These are phyloP conservation scores for Cichorium intybus DNA, from an alignment of 140 eudicot genomes.

Conservation along the genomic window DNA sequence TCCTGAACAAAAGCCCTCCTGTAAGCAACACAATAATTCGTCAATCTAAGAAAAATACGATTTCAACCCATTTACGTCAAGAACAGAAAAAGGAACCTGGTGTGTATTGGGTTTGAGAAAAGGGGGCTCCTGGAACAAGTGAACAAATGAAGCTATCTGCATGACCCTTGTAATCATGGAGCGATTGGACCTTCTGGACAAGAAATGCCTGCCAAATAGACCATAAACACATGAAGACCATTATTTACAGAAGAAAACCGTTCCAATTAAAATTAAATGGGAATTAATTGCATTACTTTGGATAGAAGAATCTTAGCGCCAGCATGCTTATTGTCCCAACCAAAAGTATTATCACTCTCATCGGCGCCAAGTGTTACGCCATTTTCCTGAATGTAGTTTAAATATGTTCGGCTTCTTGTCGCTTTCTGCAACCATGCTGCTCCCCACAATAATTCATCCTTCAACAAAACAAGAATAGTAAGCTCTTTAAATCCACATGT, in stretches of 20 bases:
- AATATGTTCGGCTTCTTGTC: slow-evolving; percentile 36
- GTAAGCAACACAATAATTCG: neutral
- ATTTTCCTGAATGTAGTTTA: slow-evolving; percentile 38
- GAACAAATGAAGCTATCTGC: slow-evolving; percentile 95
- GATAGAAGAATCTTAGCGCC: slow-evolving; percentile 55
- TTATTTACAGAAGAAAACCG: neutral
- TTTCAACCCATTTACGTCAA: neutral
- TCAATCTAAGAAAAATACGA: neutral
- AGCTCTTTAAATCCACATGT: neutral
- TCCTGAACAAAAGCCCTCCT: slow-evolving; percentile 57
- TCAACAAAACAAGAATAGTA: neutral
- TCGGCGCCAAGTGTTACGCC: slow-evolving; percentile 29
- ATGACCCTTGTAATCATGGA: slow-evolving; percentile 89
- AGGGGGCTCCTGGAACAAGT: slow-evolving; percentile 71
- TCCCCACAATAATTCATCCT: slow-evolving; percentile 90
- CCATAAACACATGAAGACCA: neutral
- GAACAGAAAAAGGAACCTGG: slow-evolving; percentile 43
- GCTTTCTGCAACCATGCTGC: slow-evolving; percentile 87
- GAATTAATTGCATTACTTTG: slow-evolving; percentile 31
- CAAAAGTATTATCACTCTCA: slow-evolving; percentile 44
- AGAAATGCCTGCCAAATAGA: slow-evolving; percentile 62
- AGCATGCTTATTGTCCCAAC: slow-evolving; percentile 77
- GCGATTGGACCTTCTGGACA: slow-evolving; percentile 74
- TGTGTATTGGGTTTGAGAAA: slow-evolving; percentile 63
- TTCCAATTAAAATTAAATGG: neutral